phyloP scores from a whole-genome alignment of 2,329 filamentous ascomycete species.

The Colletotrichum echinochloae region DNA sequence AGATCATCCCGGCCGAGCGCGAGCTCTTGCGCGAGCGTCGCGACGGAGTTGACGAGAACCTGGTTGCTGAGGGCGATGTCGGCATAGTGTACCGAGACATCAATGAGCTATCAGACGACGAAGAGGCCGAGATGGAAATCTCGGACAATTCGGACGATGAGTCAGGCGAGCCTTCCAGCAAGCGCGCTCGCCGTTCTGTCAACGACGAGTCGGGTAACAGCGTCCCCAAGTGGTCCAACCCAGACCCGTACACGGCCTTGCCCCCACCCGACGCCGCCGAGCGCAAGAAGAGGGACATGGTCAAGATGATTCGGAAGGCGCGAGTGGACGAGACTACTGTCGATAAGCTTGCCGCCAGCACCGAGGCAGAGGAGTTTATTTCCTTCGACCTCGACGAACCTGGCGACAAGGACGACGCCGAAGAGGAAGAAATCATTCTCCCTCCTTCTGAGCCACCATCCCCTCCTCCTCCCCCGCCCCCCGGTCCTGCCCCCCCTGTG shows the following conservation, averaged over 20 bases:
- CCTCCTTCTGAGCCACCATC: conserved; percentile 36
- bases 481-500: conserved; percentile 16
- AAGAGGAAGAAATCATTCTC: conserved; percentile 45
- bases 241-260: conserved; percentile 90
- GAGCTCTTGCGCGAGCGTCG: conserved; percentile 58
- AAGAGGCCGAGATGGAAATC: conserved; percentile 74
- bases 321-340: conserved; percentile 69
- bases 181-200: conserved; percentile 54
- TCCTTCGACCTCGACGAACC: conserved; percentile 75
- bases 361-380: conserved; percentile 85
- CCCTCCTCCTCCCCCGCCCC: conserved; percentile 29
- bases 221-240: conserved; percentile 90
- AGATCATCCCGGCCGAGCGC: conserved; percentile 59
- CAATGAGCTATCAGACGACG: conserved; percentile 71
- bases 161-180: conserved; percentile 54
- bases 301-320: conserved; percentile 91
- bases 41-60: conserved; percentile 57
- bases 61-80: conserved; percentile 58
- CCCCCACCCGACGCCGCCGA: conserved; percentile 77
- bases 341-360: conserved; percentile 62
- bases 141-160: conserved; percentile 62
- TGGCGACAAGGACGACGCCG: conserved; percentile 61
- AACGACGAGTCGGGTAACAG: conserved; percentile 55
- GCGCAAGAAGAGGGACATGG: conserved; percentile 85
- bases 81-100: conserved; percentile 65